Base-by-base conservation (phyloP, 75 land plant genomes). In the Picea glauca region DNA sequence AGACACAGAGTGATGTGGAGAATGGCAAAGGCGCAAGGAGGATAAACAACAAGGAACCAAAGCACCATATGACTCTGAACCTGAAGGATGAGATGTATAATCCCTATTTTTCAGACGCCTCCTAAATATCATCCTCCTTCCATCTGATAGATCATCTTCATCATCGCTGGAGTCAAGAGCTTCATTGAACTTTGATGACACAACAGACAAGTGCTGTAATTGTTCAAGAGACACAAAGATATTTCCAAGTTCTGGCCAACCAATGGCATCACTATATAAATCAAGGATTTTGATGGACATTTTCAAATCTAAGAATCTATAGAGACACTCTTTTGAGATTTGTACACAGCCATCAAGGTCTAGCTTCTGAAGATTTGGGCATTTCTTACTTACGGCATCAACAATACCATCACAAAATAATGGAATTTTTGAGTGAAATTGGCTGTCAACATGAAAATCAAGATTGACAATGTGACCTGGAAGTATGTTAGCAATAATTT, bases 241-340 rank as follows among this genome's bases (percentile, higher is more conserved):
- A 33, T 62, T 62, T 30, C n/a, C 21, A 60, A 84, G 77, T 33
- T 83, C 79, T 60, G 50, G 58, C 86, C 86, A 84, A 66, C 86
- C 86, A 72, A 84, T 58, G 6, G 68, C 58, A 62, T 58, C 18
- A 62, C 86, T 78, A 43, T 58, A 58, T 13, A 84, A 67, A 62
- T 82, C 58, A 50, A 84, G 76, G 43, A 18, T 75, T 31, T 56
- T 77, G 50, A 84, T 62, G 84, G 84, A 67, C 64, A 62, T 59
- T 64, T 60, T n/a, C n/a, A 67, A 20, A 81, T 75, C 54, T 83
- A 61, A 54, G 60, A 31, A 57, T 78, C 84, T 23, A 81, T 82
- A 57, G 13, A 63, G 40, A 43, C 60, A 57, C 20, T 58, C 72
- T 76, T 82, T 70, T 43, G 73, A 70, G 32, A 82, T 77, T 9